Base-by-base conservation (phyloP, 2,329 filamentous ascomycete species). In the Chrysoporthe cubensis region DNA sequence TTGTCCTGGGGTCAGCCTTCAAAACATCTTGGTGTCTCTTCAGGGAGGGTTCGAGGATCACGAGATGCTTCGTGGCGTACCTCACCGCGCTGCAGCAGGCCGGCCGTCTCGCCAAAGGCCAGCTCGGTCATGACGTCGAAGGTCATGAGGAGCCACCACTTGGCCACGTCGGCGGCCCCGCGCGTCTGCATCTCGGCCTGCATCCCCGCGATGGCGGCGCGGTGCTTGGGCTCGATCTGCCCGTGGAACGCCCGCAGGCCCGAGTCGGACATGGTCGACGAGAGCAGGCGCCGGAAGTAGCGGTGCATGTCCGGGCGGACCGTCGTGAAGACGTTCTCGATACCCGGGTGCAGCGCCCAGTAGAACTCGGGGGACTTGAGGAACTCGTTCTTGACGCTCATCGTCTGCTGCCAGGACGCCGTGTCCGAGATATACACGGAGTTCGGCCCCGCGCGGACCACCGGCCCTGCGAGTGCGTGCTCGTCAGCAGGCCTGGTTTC, bases 111-210 rank as follows among this genome's bases (percentile, higher is more conserved):
- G 0, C 86, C 85, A 72, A 88, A 88, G 1, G 77, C 81, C 14
- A 88, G 73, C 61, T 86, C 79, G 0, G 81, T 83, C 59, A 87
- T 84, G 0, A 86, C 76, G 71, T 88, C 86, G 0, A 84, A 85
- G 0, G 84, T 75, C 78, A 87, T 81, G 59, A 85, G 85, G 8
- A 81, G 73, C 76, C 79, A 84, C 85, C 85, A 88, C 68, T 86
- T 86, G 67, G 79, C 78, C 0, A 87, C 75, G 69, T 88, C 84
- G 0, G 76, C 78, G 0, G 69, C 75, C 0, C 81, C 78, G 0
- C 73, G 74, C 0, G 65, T 61, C 34, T 75, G 66, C 69, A 81
- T 79, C 62, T 87, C 84, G 18, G 79, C 74, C 0, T 70, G 74
- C 21, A 88, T 86, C 59, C 75, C 77, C 2, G 78, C 43, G 1